Conservation (phyloP, 2,329 filamentous ascomycete genomes). For the Penicillium paneum region DNA sequence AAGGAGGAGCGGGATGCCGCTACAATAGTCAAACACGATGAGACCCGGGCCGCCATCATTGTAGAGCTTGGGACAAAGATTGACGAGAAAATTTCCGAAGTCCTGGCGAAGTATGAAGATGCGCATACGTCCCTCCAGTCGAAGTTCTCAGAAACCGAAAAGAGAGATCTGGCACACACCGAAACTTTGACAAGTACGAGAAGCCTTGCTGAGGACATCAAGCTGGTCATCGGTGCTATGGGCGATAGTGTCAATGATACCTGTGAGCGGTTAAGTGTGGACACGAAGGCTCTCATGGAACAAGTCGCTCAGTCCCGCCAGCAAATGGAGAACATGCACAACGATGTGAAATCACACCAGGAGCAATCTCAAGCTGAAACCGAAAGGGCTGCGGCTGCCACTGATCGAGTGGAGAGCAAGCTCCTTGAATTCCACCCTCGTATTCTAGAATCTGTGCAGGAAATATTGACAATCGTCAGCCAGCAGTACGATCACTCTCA, state of each 20-base stretch:
- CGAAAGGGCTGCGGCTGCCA: slow-evolving; percentile 66
- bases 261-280: slow-evolving; percentile 80
- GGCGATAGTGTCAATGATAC: slow-evolving; percentile 76
- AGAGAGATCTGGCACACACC: slow-evolving; percentile 68
- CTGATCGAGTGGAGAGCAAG: slow-evolving; percentile 74
- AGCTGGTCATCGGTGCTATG: slow-evolving; percentile 78
- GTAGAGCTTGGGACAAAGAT: slow-evolving; percentile 56
- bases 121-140: slow-evolving; percentile 72
- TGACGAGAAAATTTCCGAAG: slow-evolving; percentile 74
- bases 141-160: slow-evolving; percentile 68
- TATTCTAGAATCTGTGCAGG: slow-evolving; percentile 79
- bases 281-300: slow-evolving; percentile 80
- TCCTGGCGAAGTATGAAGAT: slow-evolving; percentile 85
- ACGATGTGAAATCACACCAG: slow-evolving; percentile 73
- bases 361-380: slow-evolving; percentile 78
- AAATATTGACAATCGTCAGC: slow-evolving; percentile 76
- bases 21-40: slow-evolving; percentile 58
- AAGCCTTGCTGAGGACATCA: slow-evolving; percentile 79
- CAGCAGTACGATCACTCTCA: slow-evolving; percentile 89
- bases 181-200: slow-evolving; percentile 73
- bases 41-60: slow-evolving; percentile 55
- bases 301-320: slow-evolving; percentile 74
- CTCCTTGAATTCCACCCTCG: slow-evolving; percentile 82
- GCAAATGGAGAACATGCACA: slow-evolving; percentile 70
- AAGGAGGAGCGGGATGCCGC: slow-evolving; percentile 60